Percentiles rank a stretch among this genome's conserved stretches.
Conservation (phyloP, 1,139 yeast species). For the Martiniozyma asiatica region DNA sequence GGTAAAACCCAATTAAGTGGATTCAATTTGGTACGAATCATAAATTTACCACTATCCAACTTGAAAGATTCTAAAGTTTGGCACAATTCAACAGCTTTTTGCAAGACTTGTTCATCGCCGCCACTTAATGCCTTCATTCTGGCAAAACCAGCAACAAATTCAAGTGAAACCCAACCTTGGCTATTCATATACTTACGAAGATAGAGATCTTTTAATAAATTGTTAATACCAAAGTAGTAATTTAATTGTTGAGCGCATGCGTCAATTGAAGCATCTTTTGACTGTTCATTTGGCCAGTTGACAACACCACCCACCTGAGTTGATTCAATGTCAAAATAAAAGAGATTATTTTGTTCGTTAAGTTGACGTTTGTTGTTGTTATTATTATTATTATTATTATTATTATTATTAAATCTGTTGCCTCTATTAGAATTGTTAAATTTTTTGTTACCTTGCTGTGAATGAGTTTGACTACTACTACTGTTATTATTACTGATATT, state of each 20-base stretch:
- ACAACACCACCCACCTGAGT: constrained; percentile 3
- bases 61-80: no score
- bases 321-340: constrained; percentile 2
- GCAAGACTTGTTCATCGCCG: constrained; percentile 35
- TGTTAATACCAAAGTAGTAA: constrained; percentile 82
- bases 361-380: background rate
- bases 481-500: constrained; percentile 1
- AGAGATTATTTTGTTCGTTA: no score
- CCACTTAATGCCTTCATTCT: constrained; percentile 52
- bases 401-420: constrained; percentile 3
- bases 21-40: constrained; percentile 29
- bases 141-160: constrained; percentile 56
- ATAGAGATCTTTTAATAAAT: constrained; percentile 69
- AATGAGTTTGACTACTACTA: background rate
- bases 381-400: constrained; percentile 1
- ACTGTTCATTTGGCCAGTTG: constrained; percentile 4
- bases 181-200: constrained; percentile 71
- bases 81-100: constrained; percentile 33
- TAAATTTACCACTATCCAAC: constrained; percentile 27
- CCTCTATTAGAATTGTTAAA: no score
- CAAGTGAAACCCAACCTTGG: constrained; percentile 60
- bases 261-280: constrained; percentile 30
- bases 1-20: constrained; percentile 42
- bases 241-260: constrained; percentile 50
- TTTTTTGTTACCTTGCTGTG: no score